Percentiles rank a stretch among this genome's conserved stretches.
Evolutionary conservation across 169 alveolate species (phyloP).

Genomic region (Cryptosporidium canis): DNA sequence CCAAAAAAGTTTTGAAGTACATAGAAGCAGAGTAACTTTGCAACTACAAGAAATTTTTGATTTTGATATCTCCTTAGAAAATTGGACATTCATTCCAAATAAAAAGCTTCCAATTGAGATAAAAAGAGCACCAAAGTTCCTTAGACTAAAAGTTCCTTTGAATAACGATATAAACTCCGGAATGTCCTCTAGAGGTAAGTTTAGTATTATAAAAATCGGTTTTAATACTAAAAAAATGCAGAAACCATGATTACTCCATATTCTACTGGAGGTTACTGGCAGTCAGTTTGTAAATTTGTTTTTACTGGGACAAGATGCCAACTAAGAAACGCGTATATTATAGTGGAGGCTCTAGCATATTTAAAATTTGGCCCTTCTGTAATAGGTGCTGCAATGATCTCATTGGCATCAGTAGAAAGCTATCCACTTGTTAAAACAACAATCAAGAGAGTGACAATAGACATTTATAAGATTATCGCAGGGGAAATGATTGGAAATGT

Average conservation of each 20-base stretch:
- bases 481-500: slow-evolving; percentile 79
- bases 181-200: slow-evolving; percentile 28
- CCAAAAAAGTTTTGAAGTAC: slow-evolving; percentile 78
- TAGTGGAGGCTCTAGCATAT: slow-evolving; percentile 60
- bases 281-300: slow-evolving; percentile 48
- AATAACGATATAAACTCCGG: slow-evolving; percentile 36
- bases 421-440: slow-evolving; percentile 76
- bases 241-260: slow-evolving; percentile 30
- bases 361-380: slow-evolving; percentile 50
- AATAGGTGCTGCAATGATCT: slow-evolving; percentile 76
- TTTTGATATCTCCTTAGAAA: slow-evolving; percentile 75
- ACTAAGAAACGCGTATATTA: slow-evolving; percentile 26
- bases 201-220: background rate
- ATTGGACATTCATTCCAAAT: slow-evolving; percentile 78
- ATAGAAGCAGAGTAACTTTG: slow-evolving; percentile 76
- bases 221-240: background rate
- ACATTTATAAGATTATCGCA: slow-evolving; percentile 73
- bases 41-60: slow-evolving; percentile 77
- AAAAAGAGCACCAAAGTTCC: slow-evolving; percentile 48
- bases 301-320: slow-evolving; percentile 52
- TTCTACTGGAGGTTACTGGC: slow-evolving; percentile 65
- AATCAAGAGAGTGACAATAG: slow-evolving; percentile 76
- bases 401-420: slow-evolving; percentile 75
- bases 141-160: slow-evolving; percentile 43
- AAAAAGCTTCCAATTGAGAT: slow-evolving; percentile 25